Conservation (phyloP, 108 stramenopile species). For the Skeletonema potamos region DNA sequence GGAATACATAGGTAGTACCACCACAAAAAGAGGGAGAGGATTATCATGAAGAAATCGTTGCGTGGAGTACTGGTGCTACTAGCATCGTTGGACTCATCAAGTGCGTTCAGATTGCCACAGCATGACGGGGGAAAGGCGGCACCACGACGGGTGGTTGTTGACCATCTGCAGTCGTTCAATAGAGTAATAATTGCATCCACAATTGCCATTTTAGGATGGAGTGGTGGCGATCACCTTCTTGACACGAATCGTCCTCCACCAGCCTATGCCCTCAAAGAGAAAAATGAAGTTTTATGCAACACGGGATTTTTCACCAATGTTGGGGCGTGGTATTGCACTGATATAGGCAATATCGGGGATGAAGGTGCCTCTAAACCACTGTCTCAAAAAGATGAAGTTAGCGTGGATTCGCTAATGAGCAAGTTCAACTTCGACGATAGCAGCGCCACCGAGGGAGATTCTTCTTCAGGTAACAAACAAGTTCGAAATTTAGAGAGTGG, state of each 20-base stretch:
- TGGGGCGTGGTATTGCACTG: slow-evolving; percentile 66
- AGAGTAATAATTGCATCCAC: neutral
- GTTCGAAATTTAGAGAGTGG: neutral
- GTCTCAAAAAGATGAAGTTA: slow-evolving; percentile 11
- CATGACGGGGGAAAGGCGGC: neutral
- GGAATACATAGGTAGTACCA: too few relatives aligned
- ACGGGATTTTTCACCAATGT: slow-evolving; percentile 80
- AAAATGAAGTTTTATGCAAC: slow-evolving; percentile 67
- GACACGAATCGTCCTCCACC: slow-evolving; percentile 8
- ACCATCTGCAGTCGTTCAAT: neutral
- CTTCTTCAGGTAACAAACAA: neutral
- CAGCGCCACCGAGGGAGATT: neutral
- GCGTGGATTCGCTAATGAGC: slow-evolving; percentile 37
- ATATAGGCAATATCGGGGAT: slow-evolving; percentile 68
- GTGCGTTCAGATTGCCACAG: too few relatives aligned
- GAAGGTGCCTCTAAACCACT: slow-evolving; percentile 52
- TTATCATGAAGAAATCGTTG: too few relatives aligned
- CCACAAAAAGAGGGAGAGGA: neutral
- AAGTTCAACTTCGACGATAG: slow-evolving; percentile 33
- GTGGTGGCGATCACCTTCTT: neutral
- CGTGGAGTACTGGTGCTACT: neutral
- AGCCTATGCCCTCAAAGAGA: slow-evolving; percentile 49
- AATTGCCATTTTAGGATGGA: neutral
- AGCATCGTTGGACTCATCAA: neutral
- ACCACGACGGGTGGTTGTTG: neutral